Evolutionary conservation across 2,329 filamentous ascomycete species (phyloP).

Genomic region (Ceratocystiopsis sp.): DNA sequence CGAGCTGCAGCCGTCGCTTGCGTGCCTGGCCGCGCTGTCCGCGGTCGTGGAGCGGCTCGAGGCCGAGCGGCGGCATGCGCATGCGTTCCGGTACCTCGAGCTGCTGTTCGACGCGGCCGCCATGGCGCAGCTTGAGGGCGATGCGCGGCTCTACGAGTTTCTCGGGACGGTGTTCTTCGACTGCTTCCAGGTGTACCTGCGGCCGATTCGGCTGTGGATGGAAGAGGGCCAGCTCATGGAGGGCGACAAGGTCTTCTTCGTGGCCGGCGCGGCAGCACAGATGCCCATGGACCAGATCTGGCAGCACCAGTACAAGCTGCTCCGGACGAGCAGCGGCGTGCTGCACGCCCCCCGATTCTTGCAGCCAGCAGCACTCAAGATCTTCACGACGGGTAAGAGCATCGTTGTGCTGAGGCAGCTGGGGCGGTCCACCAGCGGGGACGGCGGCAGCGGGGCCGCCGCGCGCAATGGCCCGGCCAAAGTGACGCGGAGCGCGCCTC

Average conservation of each 20-base stretch:
- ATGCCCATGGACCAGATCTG: constrained; percentile 52
- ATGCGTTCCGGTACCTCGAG: constrained; percentile 61
- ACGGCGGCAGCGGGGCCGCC: constrained; percentile 13
- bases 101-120: constrained; percentile 55
- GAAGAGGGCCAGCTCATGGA: constrained; percentile 52
- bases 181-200: constrained; percentile 68
- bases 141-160: constrained; percentile 41
- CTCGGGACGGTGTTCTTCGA: constrained; percentile 58
- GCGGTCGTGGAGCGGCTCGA: constrained; percentile 42
- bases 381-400: constrained; percentile 80
- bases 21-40: constrained; percentile 42
- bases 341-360: constrained; percentile 62
- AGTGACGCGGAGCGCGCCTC: constrained; percentile 5
- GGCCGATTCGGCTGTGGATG: constrained; percentile 73
- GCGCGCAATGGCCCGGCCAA: too few species aligned
- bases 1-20: constrained; percentile 35
- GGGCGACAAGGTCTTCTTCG: constrained; percentile 57
- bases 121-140: constrained; percentile 51
- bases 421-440: constrained; percentile 29
- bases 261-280: constrained; percentile 39
- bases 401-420: constrained; percentile 68
- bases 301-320: constrained; percentile 56
- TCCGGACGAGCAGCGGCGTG: constrained; percentile 37
- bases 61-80: constrained; percentile 23
- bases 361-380: constrained; percentile 47